Conservation (phyloP, 2,329 filamentous ascomycete species). For the Claviceps capensis region DNA sequence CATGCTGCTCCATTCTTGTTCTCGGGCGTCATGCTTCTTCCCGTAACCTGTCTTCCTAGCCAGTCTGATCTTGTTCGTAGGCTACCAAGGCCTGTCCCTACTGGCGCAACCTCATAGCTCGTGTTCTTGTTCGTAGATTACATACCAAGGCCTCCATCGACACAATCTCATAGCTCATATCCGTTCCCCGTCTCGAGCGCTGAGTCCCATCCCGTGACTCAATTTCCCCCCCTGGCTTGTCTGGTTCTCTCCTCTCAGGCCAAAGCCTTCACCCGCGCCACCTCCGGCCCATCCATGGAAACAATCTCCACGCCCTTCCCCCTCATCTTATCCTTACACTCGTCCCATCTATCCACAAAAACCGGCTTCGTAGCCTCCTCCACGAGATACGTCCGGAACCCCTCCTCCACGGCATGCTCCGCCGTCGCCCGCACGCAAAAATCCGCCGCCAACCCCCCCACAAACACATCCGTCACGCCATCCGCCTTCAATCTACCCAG, state of each 20-base stretch:
- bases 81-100: too few relatives aligned
- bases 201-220: too few relatives aligned
- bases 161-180: too few relatives aligned
- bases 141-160: too few relatives aligned
- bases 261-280: constrained; percentile 11
- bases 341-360: constrained; percentile 44
- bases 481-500: constrained; percentile 39
- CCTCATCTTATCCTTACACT: constrained; percentile 38
- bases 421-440: constrained; percentile 81
- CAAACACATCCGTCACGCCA: constrained; percentile 63
- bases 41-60: too few relatives aligned
- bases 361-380: constrained; percentile 69
- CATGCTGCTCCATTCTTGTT: too few relatives aligned
- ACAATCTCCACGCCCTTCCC: constrained; percentile 50
- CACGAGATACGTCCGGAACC: constrained; percentile 64
- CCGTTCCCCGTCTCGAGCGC: too few relatives aligned
- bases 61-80: too few relatives aligned
- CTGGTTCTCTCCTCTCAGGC: not conserved
- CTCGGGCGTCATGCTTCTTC: too few relatives aligned
- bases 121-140: too few relatives aligned
- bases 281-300: constrained; percentile 14
- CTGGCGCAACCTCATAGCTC: too few relatives aligned
- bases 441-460: constrained; percentile 77
- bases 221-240: too few relatives aligned
- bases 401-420: constrained; percentile 59